Percentiles rank a stretch among this genome's conserved stretches.
These are phyloP conservation scores for Penicillium chermesinum DNA, from an alignment of 495 filamentous ascomycete genomes.

Conservation along the genomic window DNA sequence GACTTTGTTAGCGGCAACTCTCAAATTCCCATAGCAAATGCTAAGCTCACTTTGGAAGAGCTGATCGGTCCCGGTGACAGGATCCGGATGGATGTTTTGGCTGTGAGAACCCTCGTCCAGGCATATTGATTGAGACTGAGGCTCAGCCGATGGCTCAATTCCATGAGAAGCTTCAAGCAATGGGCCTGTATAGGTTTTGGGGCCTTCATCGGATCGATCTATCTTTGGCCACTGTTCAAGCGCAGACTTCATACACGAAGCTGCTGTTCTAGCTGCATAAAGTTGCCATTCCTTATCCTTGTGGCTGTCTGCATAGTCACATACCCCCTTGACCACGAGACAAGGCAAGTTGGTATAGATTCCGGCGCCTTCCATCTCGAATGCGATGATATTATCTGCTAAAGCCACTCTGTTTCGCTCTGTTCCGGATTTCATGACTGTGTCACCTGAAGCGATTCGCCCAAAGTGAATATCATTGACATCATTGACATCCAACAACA, in stretches of 20 bases:
- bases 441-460: background rate
- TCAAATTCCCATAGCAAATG: too few species aligned
- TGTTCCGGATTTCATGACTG: background rate
- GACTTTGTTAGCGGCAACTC: too few species aligned
- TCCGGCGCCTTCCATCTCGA: background rate
- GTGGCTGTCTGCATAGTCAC: conserved; percentile 1
- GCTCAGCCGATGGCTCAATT: background rate
- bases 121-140: background rate
- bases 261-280: background rate
- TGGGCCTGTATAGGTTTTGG: background rate
- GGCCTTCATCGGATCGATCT: background rate
- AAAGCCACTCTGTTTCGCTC: background rate
- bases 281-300: conserved; percentile 1
- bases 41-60: too few species aligned
- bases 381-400: background rate
- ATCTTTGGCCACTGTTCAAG: background rate
- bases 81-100: too few species aligned
- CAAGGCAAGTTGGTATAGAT: background rate
- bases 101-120: too few species aligned
- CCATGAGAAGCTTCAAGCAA: background rate
- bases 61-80: too few species aligned
- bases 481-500: background rate
- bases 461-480: background rate
- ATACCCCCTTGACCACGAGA: background rate
- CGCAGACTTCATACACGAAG: background rate